Evolutionary conservation across 2,329 filamentous ascomycete genomes (phyloP).

Genomic region (Pseudogymnoascus sp.): DNA sequence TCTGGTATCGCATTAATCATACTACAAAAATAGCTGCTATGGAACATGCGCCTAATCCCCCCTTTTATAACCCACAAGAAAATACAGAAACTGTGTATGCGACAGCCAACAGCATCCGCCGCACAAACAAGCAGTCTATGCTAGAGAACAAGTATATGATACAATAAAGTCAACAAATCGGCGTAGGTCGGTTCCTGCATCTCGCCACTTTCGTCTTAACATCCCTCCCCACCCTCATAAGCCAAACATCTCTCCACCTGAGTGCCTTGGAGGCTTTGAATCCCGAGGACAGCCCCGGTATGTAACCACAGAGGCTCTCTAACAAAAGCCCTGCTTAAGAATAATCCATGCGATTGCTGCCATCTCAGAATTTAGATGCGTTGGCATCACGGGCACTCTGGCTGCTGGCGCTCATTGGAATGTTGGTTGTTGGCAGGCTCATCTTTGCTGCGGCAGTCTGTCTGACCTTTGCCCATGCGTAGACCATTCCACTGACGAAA

Average conservation of each 20-base stretch:
- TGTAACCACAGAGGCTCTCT: neutral
- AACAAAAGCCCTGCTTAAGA: neutral
- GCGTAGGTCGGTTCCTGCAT: conserved; percentile 1
- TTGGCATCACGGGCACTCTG: conserved; percentile 86
- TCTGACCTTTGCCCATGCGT: conserved; percentile 77
- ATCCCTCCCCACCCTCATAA: neutral
- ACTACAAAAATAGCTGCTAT: neutral
- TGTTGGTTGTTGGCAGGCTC: conserved; percentile 52
- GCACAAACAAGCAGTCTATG: neutral
- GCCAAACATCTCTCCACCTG: neutral
- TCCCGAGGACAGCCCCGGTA: neutral
- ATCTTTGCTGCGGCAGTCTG: conserved; percentile 61
- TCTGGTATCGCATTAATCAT: conserved; percentile 2
- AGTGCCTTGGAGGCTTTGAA: neutral
- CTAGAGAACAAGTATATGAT: conserved; percentile 5
- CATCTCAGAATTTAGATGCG: conserved; percentile 18
- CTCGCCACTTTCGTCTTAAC: neutral
- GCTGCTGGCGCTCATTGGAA: conserved; percentile 74
- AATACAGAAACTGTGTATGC: neutral
- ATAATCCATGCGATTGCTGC: neutral
- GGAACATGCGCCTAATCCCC: conserved; percentile 5
- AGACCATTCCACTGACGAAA: conserved; percentile 87
- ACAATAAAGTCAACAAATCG: conserved; percentile 1
- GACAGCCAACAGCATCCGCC: neutral
- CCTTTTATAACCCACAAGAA: conserved; percentile 2